Conservation (phyloP, 2,329 filamentous ascomycete species). For the Aschersonia sp. region DNA sequence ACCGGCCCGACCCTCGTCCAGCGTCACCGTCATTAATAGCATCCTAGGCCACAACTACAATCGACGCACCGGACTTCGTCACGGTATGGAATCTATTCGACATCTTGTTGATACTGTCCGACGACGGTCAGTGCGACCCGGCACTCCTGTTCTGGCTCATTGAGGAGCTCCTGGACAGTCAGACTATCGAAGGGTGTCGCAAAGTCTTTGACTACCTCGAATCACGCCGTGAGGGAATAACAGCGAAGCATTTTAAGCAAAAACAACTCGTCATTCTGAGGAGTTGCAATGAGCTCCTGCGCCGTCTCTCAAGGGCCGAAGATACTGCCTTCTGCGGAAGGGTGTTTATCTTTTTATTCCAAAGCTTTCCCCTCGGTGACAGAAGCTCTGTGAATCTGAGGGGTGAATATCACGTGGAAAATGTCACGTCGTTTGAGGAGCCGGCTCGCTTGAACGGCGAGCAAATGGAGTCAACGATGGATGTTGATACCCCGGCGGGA, state of each 20-base stretch:
- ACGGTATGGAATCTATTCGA: conserved; percentile 90
- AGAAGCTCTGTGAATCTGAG: conserved; percentile 94
- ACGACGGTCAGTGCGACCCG: conserved; percentile 63
- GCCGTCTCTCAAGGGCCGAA: conserved; percentile 83
- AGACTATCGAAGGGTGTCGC: conserved; percentile 83
- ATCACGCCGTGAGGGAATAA: conserved; percentile 78
- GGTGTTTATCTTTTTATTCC: conserved; percentile 97
- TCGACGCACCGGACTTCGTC: conserved; percentile 65
- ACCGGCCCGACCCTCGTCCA: neutral
- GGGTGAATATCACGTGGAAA: conserved; percentile 91
- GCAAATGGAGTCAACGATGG: conserved; percentile 32
- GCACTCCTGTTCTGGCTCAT: conserved; percentile 79
- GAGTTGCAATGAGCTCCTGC: conserved; percentile 88
- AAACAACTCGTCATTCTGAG: conserved; percentile 85
- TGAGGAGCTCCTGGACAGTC: conserved; percentile 89
- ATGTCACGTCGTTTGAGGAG: conserved; percentile 68
- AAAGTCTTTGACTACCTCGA: conserved; percentile 91
- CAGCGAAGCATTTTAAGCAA: conserved; percentile 62
- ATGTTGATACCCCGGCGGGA: conserved; percentile 41
- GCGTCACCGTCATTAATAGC: neutral
- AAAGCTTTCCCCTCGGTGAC: conserved; percentile 91
- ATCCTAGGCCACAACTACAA: conserved; percentile 54
- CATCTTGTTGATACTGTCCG: conserved; percentile 75
- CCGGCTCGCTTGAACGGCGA: conserved; percentile 15
- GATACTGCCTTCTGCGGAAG: conserved; percentile 95